Conservation (phyloP, 2,329 filamentous ascomycete species). For the Aspergillus viridinutans region DNA sequence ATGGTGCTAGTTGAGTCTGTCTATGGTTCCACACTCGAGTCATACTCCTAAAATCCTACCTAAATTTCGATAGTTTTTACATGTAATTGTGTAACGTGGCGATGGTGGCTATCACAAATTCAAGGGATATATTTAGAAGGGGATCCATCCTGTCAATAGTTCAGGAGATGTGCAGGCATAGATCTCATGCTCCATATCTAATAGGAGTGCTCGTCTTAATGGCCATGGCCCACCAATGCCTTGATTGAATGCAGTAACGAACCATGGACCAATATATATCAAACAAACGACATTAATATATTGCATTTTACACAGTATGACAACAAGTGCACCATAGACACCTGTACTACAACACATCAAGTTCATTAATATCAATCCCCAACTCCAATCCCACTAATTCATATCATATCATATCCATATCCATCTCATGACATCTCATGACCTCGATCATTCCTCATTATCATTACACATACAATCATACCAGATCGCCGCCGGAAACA, state of each 20-base stretch:
- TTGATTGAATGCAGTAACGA: neutral
- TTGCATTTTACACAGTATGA: too few species aligned
- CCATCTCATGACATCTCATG: neutral
- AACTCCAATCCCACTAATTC: neutral
- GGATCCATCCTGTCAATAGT: neutral
- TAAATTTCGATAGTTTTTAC: too few species aligned
- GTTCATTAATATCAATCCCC: neutral
- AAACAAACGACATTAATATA: neutral
- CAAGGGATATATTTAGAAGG: neutral
- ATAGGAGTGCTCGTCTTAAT: neutral
- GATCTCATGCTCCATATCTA: neutral
- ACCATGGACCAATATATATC: neutral
- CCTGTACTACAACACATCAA: too few species aligned
- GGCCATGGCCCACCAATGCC: neutral
- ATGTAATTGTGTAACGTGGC: too few species aligned
- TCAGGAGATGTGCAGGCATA: neutral
- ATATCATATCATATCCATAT: neutral
- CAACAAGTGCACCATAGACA: too few species aligned
- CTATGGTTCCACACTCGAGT: too few species aligned
- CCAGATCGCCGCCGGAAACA: neutral
- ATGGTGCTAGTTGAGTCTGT: too few species aligned
- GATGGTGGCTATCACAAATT: neutral
- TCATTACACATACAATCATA: neutral
- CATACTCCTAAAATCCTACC: too few species aligned
- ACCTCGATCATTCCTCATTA: neutral